Percentiles rank a stretch among this genome's conserved stretches.
These are phyloP conservation scores for Hericium rajendrae DNA, from an alignment of 768 basidiomycete genomes.

Conservation along the genomic window DNA sequence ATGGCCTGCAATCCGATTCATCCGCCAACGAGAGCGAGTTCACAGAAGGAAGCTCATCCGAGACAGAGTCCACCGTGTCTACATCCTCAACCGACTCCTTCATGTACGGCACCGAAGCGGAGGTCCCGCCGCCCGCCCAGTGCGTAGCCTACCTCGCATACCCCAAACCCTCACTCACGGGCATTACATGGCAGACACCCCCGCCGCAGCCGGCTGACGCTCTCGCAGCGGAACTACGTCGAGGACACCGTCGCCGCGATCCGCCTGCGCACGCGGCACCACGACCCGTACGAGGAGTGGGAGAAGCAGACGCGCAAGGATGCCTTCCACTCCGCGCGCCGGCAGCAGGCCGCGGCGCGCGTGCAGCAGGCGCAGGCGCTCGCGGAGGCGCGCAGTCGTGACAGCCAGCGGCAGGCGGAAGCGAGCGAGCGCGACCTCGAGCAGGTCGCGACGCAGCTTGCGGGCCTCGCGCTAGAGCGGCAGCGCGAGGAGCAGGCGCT, in stretches of 20 bases:
- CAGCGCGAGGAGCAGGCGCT: constrained; percentile 38
- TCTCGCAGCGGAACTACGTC: constrained; percentile 23
- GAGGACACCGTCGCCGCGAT: constrained; percentile 40
- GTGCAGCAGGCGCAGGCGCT: constrained; percentile 12
- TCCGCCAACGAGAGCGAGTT: not conserved
- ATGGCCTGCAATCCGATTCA: not conserved
- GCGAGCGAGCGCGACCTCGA: constrained; percentile 40
- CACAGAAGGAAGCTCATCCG: not conserved
- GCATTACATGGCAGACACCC: not conserved
- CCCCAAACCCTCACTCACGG: not conserved
- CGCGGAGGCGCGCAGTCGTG: constrained; percentile 10
- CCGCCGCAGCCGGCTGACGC: not conserved
- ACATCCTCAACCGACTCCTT: not conserved
- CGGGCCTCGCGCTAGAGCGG: constrained; percentile 31
- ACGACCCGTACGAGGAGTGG: constrained; percentile 42
- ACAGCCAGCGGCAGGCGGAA: constrained; percentile 24
- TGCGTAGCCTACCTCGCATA: not conserved
- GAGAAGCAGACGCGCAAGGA: constrained; percentile 39
- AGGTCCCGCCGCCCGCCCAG: not conserved
- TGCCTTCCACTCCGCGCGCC: constrained; percentile 33
- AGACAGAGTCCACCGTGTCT: not conserved
- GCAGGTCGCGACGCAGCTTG: constrained; percentile 41
- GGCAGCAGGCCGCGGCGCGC: constrained; percentile 17
- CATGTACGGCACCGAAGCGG: not conserved
- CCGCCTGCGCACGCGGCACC: constrained; percentile 31